Conservation (phyloP, 371 early-diverging fungal genomes). For the Umbelopsis sp. region DNA sequence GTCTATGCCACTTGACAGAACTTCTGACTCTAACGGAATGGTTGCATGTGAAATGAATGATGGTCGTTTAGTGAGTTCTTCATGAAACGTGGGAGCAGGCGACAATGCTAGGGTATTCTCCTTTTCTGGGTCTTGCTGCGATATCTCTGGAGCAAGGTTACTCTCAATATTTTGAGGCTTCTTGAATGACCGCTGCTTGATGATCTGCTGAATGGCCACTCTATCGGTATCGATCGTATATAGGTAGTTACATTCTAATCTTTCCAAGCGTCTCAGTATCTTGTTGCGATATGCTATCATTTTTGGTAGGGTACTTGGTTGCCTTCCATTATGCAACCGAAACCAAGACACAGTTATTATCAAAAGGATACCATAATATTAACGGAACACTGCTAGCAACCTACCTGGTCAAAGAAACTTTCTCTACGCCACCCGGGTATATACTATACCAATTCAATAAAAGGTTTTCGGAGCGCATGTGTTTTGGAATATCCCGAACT, state of each 20-base stretch:
- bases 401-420: slow-evolving; percentile 54
- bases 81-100: neutral
- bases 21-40: neutral
- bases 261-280: slow-evolving; percentile 14
- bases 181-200: neutral
- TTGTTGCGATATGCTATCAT: slow-evolving; percentile 20
- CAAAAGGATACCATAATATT: neutral
- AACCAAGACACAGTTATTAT: neutral
- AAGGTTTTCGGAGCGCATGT: slow-evolving; percentile 30
- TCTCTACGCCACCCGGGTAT: slow-evolving; percentile 65
- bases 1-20: neutral
- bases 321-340: slow-evolving; percentile 2
- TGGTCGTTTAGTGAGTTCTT: neutral
- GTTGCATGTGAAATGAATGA: neutral
- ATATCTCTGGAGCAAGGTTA: neutral
- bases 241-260: neutral
- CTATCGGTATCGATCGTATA: neutral
- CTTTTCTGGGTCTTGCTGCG: neutral
- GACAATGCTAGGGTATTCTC: neutral
- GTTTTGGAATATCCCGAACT: slow-evolving; percentile 47
- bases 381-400: slow-evolving; percentile 5
- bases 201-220: neutral
- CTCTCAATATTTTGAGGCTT: neutral
- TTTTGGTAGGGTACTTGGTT: slow-evolving; percentile 37
- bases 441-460: slow-evolving; percentile 44